phyloP scores from a whole-genome alignment of 139 green algal species.

The Auxenochlorella protothecoides region DNA sequence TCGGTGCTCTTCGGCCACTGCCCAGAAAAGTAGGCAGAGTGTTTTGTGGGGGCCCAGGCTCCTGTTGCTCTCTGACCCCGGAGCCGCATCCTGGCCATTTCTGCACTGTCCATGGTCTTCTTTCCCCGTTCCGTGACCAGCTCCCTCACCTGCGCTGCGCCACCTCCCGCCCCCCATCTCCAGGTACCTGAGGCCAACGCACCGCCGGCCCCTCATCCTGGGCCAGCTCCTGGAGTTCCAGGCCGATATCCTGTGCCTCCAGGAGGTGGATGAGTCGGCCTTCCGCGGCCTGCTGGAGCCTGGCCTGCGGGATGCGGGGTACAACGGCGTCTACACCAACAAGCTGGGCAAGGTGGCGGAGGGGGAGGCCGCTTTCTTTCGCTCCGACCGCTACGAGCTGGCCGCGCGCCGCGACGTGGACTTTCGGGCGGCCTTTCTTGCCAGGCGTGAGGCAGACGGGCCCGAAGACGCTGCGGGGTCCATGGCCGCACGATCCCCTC shows the following conservation, averaged over 20 bases:
- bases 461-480: too few relatives aligned
- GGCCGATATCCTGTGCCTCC: conserved; percentile 50
- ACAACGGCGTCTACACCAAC: conserved; percentile 61
- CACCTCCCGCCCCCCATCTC: background rate
- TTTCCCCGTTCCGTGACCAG: background rate
- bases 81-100: too few relatives aligned
- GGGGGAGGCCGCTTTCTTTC: conserved; percentile 55
- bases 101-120: background rate
- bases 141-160: background rate
- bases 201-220: conserved; percentile 68
- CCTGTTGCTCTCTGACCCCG: background rate
- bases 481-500: too few relatives aligned
- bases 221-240: conserved; percentile 63
- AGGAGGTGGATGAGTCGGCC: conserved; percentile 77
- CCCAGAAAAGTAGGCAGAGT: conserved; percentile 10
- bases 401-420: background rate
- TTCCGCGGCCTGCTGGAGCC: conserved; percentile 32
- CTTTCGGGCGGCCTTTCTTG: too few relatives aligned
- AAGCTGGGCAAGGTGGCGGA: conserved; percentile 64
- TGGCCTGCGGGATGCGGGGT: conserved; percentile 29
- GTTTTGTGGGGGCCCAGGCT: background rate
- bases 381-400: conserved; percentile 24
- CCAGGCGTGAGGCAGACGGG: too few relatives aligned
- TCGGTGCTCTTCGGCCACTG: conserved; percentile 64
- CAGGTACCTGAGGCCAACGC: conserved; percentile 59